Percentiles rank a stretch among this genome's conserved stretches.
Conservation (phyloP, 345 rosid species). For the Eucalyptus coolabah region DNA sequence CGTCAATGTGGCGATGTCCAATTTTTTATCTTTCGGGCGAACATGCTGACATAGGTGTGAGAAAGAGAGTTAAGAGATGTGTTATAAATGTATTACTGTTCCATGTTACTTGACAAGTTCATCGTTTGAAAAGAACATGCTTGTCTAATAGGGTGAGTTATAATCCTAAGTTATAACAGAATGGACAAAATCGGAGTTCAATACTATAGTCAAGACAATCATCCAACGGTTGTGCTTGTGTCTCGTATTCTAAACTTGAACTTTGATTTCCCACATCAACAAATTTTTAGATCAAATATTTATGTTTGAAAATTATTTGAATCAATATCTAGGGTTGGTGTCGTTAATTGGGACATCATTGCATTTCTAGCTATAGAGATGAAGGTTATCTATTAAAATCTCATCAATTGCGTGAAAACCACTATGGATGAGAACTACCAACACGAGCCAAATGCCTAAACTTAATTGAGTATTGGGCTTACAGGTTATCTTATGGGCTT, state of each 20-base stretch:
- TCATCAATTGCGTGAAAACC: not conserved
- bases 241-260: not conserved
- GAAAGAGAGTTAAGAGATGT: no score
- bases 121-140: no score
- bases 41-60: accelerated
- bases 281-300: not conserved
- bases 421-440: not conserved
- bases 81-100: no score
- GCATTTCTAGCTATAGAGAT: not conserved
- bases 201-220: no score
- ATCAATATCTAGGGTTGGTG: not conserved
- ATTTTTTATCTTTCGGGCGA: no score
- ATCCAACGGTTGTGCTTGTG: no score
- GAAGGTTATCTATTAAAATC: not conserved
- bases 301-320: not conserved
- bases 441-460: not conserved
- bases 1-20: no score
- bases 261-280: not conserved
- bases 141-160: no score
- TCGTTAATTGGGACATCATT: not conserved
- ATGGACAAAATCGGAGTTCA: no score
- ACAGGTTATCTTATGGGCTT: not conserved
- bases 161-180: no score
- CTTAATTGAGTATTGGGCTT: not conserved
- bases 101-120: no score